Evolutionary conservation across 768 basidiomycete species (phyloP), one percentile per base, ranked within the genome.

Genomic region (Leccinellum albellum): DNA sequence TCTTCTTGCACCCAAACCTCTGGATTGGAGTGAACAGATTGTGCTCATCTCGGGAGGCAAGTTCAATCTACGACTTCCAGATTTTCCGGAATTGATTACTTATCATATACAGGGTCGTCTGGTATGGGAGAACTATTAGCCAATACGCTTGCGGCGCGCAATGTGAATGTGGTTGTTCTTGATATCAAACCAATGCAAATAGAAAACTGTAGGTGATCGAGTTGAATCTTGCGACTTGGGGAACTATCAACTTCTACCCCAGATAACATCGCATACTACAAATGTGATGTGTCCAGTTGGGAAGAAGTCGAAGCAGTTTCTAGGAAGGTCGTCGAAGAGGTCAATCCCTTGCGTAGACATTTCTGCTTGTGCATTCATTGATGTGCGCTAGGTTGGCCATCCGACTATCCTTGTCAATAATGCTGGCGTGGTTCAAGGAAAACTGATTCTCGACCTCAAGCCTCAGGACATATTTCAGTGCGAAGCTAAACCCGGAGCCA

Each of bases 331-430:
- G 72, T 85, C 5, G 81, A 89, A 66, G 94, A 98, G 78, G 92
- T 92, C 58, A 61, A 74, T 58, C 24, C 9, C 12, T 31, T 51
- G 24, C 6, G 15, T 14, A 31, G 14, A 50, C 14, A 50, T 23
- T 7, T 45, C 26, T 10, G 6, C 32, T 21, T 28, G 21, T 21
- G 26, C 35, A 26, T 32, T 54, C 23, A 59, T 57, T 29, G 42
- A 49, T 52, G 49, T 46, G 45, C 29, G 26, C 31, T 63, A 95
- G 91, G 79, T 96, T 52, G 95, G 92, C 3, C 80, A 89, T 57
- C 91, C 91, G 0, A 97, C 97, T 0, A 81, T 98, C 37, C 75
- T 99, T 23, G 78, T 99, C 64, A 98, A 98, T 75, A 98, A 96
- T 67, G 97, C 96, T 0, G 97, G 95, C 20, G 86, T 97, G 56